Conservation (phyloP, 2,329 filamentous ascomycete genomes). For the Epichloe brachyelytri region DNA sequence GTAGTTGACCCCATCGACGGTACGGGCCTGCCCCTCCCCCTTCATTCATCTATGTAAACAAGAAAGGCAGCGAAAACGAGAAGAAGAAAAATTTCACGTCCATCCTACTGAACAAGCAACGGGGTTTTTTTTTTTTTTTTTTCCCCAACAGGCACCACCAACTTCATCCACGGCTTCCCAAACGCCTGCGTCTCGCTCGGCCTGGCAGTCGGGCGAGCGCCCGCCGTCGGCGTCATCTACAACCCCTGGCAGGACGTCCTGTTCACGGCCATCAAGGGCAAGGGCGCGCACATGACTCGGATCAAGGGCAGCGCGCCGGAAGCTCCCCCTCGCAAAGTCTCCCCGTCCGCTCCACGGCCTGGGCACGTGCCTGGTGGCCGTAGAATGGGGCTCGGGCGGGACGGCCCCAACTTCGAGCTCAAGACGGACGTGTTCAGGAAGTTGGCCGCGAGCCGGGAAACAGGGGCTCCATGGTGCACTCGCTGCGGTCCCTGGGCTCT, state of each 20-base stretch:
- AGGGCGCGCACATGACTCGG: constrained; percentile 48
- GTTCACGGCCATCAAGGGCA: constrained; percentile 55
- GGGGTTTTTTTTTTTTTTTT: too few relatives aligned
- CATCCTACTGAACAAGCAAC: too few relatives aligned
- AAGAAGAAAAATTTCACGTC: too few relatives aligned
- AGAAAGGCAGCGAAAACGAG: background rate
- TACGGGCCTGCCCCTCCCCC: background rate
- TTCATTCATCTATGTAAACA: background rate
- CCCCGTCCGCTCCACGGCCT: constrained; percentile 47
- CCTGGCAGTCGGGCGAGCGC: constrained; percentile 47
- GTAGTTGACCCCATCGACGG: constrained; percentile 75
- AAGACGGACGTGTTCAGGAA: constrained; percentile 54
- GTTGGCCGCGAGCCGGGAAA: constrained; percentile 43
- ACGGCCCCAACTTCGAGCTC: constrained; percentile 57
- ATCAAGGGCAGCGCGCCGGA: constrained; percentile 25
- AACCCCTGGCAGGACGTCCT: constrained; percentile 62
- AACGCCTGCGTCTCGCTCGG: constrained; percentile 67
- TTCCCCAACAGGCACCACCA: constrained; percentile 44
- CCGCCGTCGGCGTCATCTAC: constrained; percentile 63
- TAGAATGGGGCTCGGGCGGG: constrained; percentile 63
- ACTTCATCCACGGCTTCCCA: constrained; percentile 68
- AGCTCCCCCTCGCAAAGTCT: constrained; percentile 28
- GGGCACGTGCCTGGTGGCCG: constrained; percentile 49
- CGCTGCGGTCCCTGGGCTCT: constrained; percentile 54
- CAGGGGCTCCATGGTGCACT: constrained; percentile 68